phyloP scores from a whole-genome alignment of 805 yeast species.

The Myxozyma mucilagina region DNA sequence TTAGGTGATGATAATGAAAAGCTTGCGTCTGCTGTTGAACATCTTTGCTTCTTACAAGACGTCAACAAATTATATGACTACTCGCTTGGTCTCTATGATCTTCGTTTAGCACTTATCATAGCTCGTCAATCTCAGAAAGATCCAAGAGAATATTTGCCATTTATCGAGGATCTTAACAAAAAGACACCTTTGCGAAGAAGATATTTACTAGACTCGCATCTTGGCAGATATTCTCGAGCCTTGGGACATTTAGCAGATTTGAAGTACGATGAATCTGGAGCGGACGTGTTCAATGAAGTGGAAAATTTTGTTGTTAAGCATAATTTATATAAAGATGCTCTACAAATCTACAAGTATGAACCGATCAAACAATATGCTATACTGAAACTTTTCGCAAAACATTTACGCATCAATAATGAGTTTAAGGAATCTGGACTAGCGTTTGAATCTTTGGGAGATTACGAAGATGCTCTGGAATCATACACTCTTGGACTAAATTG shows the following conservation, averaged over 20 bases:
- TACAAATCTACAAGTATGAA: conserved; percentile 61
- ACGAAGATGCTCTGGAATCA: conserved; percentile 63
- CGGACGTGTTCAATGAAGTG: conserved; percentile 53
- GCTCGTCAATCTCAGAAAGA: conserved; percentile 98
- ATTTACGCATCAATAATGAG: conserved; percentile 49
- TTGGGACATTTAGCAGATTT: conserved; percentile 60
- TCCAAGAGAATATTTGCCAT: conserved; percentile 95
- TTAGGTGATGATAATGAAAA: conserved; percentile 11
- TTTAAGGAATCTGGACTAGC: conserved; percentile 77
- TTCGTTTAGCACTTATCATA: conserved; percentile 72
- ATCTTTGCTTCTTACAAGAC: conserved; percentile 86
- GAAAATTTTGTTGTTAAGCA: conserved; percentile 69
- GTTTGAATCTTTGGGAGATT: conserved; percentile 65
- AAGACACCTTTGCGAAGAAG: conserved; percentile 65
- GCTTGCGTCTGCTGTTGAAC: conserved; percentile 56
- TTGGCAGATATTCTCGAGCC: conserved; percentile 69
- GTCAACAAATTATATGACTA: conserved; percentile 77
- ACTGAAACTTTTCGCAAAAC: conserved; percentile 61
- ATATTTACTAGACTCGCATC: conserved; percentile 76
- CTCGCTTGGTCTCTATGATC: conserved; percentile 79
- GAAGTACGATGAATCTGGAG: conserved; percentile 36
- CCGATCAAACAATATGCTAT: conserved; percentile 52
- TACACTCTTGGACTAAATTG: conserved; percentile 73
- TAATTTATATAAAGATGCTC: conserved; percentile 66
- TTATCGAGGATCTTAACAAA: conserved; percentile 73